A percentile compares a stretch with the other conserved stretches of the same genome.
These are phyloP conservation scores for Neurospora sp. DNA, from an alignment of 495 filamentous ascomycete genomes.

Conservation along the genomic window DNA sequence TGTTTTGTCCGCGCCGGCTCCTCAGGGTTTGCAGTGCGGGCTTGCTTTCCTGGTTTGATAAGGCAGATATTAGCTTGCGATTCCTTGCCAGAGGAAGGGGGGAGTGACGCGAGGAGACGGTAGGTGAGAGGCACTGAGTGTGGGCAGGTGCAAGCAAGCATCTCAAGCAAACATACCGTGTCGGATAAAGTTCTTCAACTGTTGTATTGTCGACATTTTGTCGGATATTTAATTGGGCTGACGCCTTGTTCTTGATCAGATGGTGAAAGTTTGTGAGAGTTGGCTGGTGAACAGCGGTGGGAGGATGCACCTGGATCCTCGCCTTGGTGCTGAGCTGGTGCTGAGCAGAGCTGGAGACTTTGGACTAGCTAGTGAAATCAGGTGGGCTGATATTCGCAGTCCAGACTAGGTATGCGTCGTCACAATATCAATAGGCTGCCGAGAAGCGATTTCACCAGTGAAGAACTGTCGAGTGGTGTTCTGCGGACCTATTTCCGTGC, in stretches of 20 bases:
- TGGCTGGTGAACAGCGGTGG: neutral
- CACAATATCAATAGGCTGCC: neutral
- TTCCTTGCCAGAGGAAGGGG: neutral
- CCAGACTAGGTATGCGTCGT: neutral
- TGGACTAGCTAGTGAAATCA: neutral
- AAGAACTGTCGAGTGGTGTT: neutral
- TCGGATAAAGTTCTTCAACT: conserved; percentile 93
- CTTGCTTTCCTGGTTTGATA: conserved; percentile 59
- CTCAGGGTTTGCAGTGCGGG: conserved; percentile 57
- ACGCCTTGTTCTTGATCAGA: neutral
- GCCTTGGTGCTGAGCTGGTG: neutral
- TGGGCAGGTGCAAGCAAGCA: conserved; percentile 1
- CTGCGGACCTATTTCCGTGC: neutral
- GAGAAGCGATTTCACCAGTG: neutral
- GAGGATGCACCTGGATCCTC: neutral
- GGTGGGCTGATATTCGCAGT: neutral
- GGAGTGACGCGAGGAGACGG: neutral
- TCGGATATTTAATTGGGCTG: neutral
- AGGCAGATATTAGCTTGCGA: conserved; percentile 20
- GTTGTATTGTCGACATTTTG: conserved; percentile 66
- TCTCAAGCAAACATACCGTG: conserved; percentile 50
- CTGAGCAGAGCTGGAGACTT: neutral
- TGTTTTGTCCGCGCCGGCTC: conserved; percentile 36
- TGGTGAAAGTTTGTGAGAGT: neutral
- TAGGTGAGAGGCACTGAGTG: neutral